A percentile compares a stretch with the other conserved stretches of the same genome.
Evolutionary conservation across 75 land plant species (phyloP).

Genomic region (Pinus albicaulis): DNA sequence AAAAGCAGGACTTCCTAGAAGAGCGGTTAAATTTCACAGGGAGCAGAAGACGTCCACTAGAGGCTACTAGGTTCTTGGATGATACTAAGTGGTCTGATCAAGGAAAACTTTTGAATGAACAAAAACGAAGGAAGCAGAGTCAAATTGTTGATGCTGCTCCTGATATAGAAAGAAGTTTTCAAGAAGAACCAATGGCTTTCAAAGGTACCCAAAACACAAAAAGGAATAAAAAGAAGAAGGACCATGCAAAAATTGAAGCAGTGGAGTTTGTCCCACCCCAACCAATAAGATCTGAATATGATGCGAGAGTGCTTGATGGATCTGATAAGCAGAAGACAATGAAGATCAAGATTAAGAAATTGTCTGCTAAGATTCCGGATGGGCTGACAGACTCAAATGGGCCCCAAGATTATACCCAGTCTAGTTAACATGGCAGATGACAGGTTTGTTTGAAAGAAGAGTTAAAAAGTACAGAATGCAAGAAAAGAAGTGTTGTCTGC

Average conservation of each 20-base stretch:
- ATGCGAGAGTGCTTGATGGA: too few relatives aligned
- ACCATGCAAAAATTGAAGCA: slow-evolving; percentile 1
- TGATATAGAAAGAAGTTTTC: slow-evolving; percentile 5
- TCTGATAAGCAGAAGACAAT: too few relatives aligned
- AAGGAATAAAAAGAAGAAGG: slow-evolving; percentile 6
- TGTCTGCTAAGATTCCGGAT: too few relatives aligned
- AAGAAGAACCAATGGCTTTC: slow-evolving; percentile 3
- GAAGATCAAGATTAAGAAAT: too few relatives aligned
- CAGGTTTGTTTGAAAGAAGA: too few relatives aligned
- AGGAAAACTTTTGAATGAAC: slow-evolving; percentile 3
- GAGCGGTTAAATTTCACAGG: slow-evolving; percentile 9
- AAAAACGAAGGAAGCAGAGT: slow-evolving; percentile 6
- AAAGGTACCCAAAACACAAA: neutral
- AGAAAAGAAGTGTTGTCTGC: too few relatives aligned
- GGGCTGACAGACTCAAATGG: too few relatives aligned
- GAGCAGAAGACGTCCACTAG: neutral
- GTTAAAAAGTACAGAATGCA: too few relatives aligned
- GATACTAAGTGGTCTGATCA: slow-evolving; percentile 8
- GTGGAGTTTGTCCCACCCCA: neutral
- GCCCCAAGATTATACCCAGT: too few relatives aligned
- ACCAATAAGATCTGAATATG: neutral
- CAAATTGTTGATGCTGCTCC: slow-evolving; percentile 5
- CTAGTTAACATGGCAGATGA: too few relatives aligned
- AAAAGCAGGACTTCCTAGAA: neutral
- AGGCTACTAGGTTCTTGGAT: neutral